phyloP scores from a whole-genome alignment of 2,329 filamentous ascomycete genomes.

The Hirsutella rhossiliensis region DNA sequence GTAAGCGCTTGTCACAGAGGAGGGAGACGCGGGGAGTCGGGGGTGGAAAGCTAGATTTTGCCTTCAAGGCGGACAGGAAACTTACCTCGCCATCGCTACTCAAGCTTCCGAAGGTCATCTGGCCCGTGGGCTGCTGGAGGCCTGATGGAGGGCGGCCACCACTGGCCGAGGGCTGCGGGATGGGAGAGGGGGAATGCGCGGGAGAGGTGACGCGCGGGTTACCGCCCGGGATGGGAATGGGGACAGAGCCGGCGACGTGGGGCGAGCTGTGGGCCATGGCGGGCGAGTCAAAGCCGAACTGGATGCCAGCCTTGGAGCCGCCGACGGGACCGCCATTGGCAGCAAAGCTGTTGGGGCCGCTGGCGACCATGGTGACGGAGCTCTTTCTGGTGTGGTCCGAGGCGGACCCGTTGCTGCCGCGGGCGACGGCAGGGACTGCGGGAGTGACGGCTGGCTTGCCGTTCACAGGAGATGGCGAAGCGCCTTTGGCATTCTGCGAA shows the following conservation, averaged over 20 bases:
- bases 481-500: conserved; percentile 47
- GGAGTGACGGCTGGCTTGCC: conserved; percentile 63
- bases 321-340: conserved; percentile 60
- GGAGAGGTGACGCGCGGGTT: conserved; percentile 68
- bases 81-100: conserved; percentile 71
- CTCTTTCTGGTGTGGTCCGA: conserved; percentile 72
- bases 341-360: conserved; percentile 62
- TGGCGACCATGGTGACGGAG: conserved; percentile 84
- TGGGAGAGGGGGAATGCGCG: conserved; percentile 80
- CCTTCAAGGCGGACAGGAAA: conserved; percentile 8
- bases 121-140: conserved; percentile 53
- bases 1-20: neutral
- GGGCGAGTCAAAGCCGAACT: conserved; percentile 73
- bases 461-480: conserved; percentile 71
- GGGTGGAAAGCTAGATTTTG: too few species aligned
- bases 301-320: conserved; percentile 52
- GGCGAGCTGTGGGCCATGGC: conserved; percentile 56
- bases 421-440: conserved; percentile 54
- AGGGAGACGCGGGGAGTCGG: neutral
- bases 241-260: conserved; percentile 40
- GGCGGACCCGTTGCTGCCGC: conserved; percentile 58
- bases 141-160: conserved; percentile 78
- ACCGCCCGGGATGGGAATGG: conserved; percentile 51
- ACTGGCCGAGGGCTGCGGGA: conserved; percentile 73
- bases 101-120: conserved; percentile 75